These are phyloP conservation scores for Xeromyces bisporus DNA, from an alignment of 495 filamentous ascomycete genomes.

Conservation along the genomic window DNA sequence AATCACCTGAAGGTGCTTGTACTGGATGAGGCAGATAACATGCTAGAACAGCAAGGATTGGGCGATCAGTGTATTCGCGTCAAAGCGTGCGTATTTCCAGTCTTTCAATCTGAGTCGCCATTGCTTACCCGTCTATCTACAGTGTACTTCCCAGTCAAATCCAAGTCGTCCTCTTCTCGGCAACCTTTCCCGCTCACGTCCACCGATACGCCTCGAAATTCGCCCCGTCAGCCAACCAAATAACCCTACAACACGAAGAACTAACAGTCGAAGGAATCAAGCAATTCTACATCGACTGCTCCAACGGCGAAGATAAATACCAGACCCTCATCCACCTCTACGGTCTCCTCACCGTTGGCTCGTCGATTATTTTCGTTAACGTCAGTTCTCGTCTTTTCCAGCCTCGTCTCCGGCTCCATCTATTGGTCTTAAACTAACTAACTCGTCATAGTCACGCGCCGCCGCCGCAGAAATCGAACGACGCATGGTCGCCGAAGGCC, in stretches of 20 bases:
- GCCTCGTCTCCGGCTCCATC: constrained; percentile 1
- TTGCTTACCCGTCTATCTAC: constrained; percentile 3
- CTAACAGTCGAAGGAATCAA: constrained; percentile 94
- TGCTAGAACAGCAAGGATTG: constrained; percentile 85
- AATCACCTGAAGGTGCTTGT: constrained; percentile 58
- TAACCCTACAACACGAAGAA: constrained; percentile 76
- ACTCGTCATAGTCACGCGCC: constrained; percentile 44
- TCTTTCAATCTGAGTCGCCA: background rate
- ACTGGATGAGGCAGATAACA: constrained; percentile 90
- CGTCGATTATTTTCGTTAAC: constrained; percentile 93
- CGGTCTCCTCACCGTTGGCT: constrained; percentile 84
- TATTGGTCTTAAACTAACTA: constrained; percentile 8
- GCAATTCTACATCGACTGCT: constrained; percentile 90
- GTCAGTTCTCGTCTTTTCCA: constrained; percentile 27
- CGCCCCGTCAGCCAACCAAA: constrained; percentile 69
- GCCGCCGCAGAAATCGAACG: constrained; percentile 68
- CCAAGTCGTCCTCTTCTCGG: constrained; percentile 88
- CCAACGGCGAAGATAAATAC: constrained; percentile 67
- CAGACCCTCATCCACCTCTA: constrained; percentile 77
- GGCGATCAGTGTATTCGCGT: constrained; percentile 89
- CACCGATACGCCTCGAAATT: constrained; percentile 61
- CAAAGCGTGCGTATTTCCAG: constrained; percentile 44
- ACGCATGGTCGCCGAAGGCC: constrained; percentile 74
- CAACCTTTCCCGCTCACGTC: constrained; percentile 81
- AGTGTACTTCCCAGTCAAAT: constrained; percentile 52